phyloP scores from a whole-genome alignment of 78 protist species.

The Capsaspora owczarzaki region DNA sequence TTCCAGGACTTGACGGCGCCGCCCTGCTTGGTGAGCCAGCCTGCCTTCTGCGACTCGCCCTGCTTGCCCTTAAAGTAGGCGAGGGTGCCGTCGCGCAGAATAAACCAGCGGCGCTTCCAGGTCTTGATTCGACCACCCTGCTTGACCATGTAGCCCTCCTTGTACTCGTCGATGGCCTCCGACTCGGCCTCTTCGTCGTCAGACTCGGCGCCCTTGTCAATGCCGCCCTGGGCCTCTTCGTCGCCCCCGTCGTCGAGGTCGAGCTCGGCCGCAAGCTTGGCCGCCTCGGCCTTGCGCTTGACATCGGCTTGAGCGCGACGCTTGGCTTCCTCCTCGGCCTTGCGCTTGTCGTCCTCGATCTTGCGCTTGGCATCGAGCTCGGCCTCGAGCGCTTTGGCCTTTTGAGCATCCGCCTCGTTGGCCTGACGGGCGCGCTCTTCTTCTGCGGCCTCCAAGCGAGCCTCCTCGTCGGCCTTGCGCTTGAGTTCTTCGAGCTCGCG shows the following conservation, averaged over 20 bases:
- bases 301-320: background rate
- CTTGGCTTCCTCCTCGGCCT: constrained; percentile 2
- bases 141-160: background rate
- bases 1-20: constrained; percentile 13
- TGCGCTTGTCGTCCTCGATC: background rate
- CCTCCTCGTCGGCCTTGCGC: background rate
- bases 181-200: background rate
- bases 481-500: background rate
- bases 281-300: background rate
- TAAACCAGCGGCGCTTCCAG: constrained; percentile 7
- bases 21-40: constrained; percentile 3
- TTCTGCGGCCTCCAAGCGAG: background rate
- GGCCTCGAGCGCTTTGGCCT: background rate
- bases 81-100: constrained; percentile 1
- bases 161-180: too few species aligned
- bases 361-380: background rate
- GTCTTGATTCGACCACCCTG: background rate
- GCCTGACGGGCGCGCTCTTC: background rate
- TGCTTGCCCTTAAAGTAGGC: background rate
- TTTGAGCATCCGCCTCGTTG: background rate
- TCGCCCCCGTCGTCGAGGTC: background rate
- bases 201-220: background rate
- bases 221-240: background rate
- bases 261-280: background rate
- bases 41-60: background rate